A percentile compares a stretch with the other conserved stretches of the same genome.
These are phyloP conservation scores for Lepiota venenata DNA, from an alignment of 768 basidiomycete species.

Conservation along the genomic window DNA sequence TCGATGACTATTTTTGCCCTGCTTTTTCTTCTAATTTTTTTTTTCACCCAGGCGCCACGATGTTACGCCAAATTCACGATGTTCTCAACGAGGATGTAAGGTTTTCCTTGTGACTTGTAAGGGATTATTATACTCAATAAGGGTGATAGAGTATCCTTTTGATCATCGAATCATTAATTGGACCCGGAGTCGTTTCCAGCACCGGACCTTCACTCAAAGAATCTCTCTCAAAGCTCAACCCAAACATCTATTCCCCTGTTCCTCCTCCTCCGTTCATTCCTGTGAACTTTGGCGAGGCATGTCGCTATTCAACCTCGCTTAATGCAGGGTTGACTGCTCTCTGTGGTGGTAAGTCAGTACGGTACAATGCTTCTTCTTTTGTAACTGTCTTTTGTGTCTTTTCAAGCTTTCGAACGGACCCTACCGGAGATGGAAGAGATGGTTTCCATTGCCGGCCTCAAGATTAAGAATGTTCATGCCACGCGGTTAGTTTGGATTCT, in stretches of 20 bases:
- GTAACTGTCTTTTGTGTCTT: too few relatives aligned
- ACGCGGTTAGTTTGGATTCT: constrained; percentile 25
- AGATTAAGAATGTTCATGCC: constrained; percentile 34
- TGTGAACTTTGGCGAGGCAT: constrained; percentile 29
- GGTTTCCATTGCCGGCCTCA: constrained; percentile 32
- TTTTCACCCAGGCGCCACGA: constrained; percentile 25
- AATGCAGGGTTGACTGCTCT: constrained; percentile 33
- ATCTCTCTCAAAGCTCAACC: constrained; percentile 25
- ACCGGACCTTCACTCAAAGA: constrained; percentile 14
- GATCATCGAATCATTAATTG: constrained; percentile 29
- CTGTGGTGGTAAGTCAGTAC: constrained; percentile 26
- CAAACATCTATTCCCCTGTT: constrained; percentile 28
- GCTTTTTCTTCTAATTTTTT: neutral
- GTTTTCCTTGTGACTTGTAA: neutral
- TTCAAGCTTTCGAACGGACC: constrained; percentile 32
- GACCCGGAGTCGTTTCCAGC: too few relatives aligned
- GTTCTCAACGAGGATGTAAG: constrained; percentile 19
- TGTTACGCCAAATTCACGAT: constrained; percentile 33
- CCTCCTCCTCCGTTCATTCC: constrained; percentile 21
- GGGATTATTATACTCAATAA: neutral
- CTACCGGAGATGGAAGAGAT: constrained; percentile 33
- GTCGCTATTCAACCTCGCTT: constrained; percentile 31
- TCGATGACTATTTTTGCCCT: neutral
- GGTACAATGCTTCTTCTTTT: too few relatives aligned
- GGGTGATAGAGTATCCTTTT: constrained; percentile 23